Evolutionary conservation across 352 stramenopile genomes (phyloP), one percentile per base, ranked within the genome.

Genomic region (Globisporangium barbulae): DNA sequence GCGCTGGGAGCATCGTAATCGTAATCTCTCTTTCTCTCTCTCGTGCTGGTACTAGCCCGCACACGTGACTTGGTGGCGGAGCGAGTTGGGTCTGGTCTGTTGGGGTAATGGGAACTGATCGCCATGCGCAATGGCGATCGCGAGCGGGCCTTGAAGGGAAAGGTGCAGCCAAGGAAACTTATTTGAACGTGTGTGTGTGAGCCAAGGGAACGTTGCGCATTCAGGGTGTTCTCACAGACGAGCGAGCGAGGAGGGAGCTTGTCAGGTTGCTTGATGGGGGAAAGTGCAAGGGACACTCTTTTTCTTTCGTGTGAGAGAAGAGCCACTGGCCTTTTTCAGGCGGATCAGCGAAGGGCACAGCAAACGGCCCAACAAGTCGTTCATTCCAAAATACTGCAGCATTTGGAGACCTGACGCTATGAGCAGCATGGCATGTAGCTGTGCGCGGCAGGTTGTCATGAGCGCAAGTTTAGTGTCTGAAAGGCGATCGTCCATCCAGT

Each of bases 1-100:
- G 67, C 63, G 70, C 63, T 3, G 54, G 63, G 22, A 73, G 62
- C 50, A 61, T 71, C 9, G 21, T 47, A 35, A 15, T 59, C 48
- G 41, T 44, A 21, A 59, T 70, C 15, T 21, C 12, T 12, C 15
- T 41, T 7, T 41, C 15, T 19, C 13, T 30, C 31, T 31, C 15
- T 55, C 49, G 39, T 55, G 49, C 52, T 42, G 45, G 52, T 56
- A 56, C 61, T 50, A 41, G 53, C n/a, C 50, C 22, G n/a, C 54
- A 54, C 48, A 39, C 48, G 47, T 41, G 35, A 41, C 9, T 15
- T 41, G 9, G 35, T 17, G 35, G 35, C 35, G 35, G 10, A 9
- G 35, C 35, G 35, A 41, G 35, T 41, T 41, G 35, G 35, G 35
- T 41, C 35, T 41, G 9, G 25, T 28, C 15, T 41, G 31, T 37